Evolutionary conservation across 2,329 filamentous ascomycete genomes (phyloP), one percentile per base, ranked within the genome.

Genomic region (Fusarium virguliforme): DNA sequence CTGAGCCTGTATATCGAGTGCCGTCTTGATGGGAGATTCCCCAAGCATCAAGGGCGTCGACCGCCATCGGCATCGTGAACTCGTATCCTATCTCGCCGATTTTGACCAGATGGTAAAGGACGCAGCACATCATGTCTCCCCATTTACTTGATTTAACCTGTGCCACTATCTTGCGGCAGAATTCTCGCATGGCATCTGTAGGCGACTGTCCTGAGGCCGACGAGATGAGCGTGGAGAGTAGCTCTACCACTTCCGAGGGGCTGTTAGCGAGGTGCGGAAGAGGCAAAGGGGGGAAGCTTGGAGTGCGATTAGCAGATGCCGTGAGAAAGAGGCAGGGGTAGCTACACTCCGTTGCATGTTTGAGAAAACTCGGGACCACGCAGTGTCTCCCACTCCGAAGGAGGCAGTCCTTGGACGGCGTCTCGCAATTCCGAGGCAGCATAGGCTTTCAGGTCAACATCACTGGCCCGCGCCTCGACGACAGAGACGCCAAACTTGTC

Each of bases 21-120:
- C 56, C 56, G 15, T 50, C 24, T n/a, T 24, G 7, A 10, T 60
- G 56, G 13, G 18, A 13, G 3, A 60, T 51, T 13, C 13, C 13
- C 56, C 56, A 60, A 4, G 40, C 56, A 2, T 40, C 15, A 3
- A 60, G 10, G 3, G 56, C 56, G 28, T 60, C 56, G 8, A 6
- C n/a, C 7, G 41, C 41, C 56, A 60, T 60, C 28, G 56, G 41
- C 10, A 50, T 13, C 6, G 41, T 60, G 24, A 60, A 40, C 3
- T 15, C 28, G 24, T 50, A 48, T 2, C n/a, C 12, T 1, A 46
- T 12, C 6, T 50, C 15, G 6, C 8, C 10, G 3, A 30, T 22
- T 18, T 30, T 60, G 32, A 12, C 24, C 1, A 60, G 24, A 37
- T 60, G 56, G 4, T 60, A 51, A 7, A 60, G 56, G 13, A 60